Evolutionary conservation across 805 yeast genomes (phyloP).

Genomic region (Hanseniaspora hatyaiensis): DNA sequence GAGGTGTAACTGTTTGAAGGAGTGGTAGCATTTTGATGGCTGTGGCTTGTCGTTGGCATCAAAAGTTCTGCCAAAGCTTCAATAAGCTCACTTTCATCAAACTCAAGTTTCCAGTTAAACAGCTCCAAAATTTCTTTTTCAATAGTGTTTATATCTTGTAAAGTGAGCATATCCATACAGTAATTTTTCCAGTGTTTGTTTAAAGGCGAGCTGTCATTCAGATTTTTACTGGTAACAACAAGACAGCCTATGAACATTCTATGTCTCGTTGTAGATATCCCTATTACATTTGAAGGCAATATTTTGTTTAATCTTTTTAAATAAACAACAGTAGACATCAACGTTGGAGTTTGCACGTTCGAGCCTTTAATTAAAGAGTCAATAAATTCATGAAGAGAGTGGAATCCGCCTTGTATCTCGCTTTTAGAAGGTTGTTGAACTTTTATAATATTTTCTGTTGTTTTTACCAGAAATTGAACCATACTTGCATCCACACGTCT

Average conservation of each 20-base stretch:
- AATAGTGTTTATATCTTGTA: conserved; percentile 76
- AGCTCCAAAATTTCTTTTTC: conserved; percentile 77
- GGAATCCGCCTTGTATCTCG: conserved; percentile 24
- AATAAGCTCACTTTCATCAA: conserved; percentile 58
- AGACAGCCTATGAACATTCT: conserved; percentile 82
- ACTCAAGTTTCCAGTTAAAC: conserved; percentile 73
- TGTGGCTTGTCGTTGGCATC: conserved; percentile 33
- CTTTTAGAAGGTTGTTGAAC: conserved; percentile 19
- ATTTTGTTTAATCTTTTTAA: conserved; percentile 62
- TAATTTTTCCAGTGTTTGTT: conserved; percentile 94
- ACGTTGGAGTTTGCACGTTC: conserved; percentile 87
- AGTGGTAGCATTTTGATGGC: conserved; percentile 15
- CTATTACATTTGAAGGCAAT: conserved; percentile 78
- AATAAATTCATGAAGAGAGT: conserved; percentile 54
- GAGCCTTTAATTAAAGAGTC: conserved; percentile 61
- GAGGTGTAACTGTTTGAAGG: conserved; percentile 18
- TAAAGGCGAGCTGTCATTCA: conserved; percentile 88
- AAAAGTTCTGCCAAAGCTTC: conserved; percentile 64
- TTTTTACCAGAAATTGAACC: conserved; percentile 24
- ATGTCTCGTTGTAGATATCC: conserved; percentile 87
- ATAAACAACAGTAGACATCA: conserved; percentile 85
- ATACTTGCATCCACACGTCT: conserved; percentile 25
- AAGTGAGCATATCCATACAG: conserved; percentile 70
- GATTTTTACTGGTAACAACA: conserved; percentile 80
- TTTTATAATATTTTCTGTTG: conserved; percentile 26